A percentile compares a stretch with the other conserved stretches of the same genome.
Conservation (phyloP, 2,329 filamentous ascomycete species). For the Hawksworthiomyces lignivorus region DNA sequence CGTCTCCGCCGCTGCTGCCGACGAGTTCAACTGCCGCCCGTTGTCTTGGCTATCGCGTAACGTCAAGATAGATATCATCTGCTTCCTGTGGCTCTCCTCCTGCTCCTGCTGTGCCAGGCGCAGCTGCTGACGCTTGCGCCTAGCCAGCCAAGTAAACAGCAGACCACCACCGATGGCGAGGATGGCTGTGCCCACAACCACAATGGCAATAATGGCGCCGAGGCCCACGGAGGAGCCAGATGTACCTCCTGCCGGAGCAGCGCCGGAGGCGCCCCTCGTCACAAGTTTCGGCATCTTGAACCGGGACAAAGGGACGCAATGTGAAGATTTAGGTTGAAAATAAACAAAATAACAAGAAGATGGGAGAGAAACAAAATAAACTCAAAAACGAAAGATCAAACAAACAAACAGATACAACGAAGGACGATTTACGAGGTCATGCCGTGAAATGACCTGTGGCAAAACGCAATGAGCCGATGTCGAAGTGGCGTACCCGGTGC, state of each 20-base stretch:
- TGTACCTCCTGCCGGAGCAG: not conserved
- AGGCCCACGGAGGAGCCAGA: constrained; percentile 18
- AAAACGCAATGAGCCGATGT: not conserved
- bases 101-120: not conserved
- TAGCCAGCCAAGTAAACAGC: constrained; percentile 33
- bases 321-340: not conserved
- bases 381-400: not conserved
- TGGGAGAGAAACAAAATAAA: not conserved
- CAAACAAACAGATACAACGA: not conserved
- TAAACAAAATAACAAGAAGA: not conserved
- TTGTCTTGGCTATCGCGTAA: constrained; percentile 1
- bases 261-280: not conserved
- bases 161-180: constrained; percentile 36
- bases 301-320: not conserved
- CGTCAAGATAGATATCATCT: constrained; percentile 9
- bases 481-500: not conserved
- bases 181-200: constrained; percentile 38
- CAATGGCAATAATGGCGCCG: constrained; percentile 35
- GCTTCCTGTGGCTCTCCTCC: constrained; percentile 5
- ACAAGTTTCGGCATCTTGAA: not conserved
- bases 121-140: constrained; percentile 4
- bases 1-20: not conserved
- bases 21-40: not conserved
- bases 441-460: not conserved
- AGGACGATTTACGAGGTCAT: constrained; percentile 1